A percentile compares a stretch with the other conserved stretches of the same genome.
Conservation (phyloP, 345 rosid species). For the Eucalyptus sp. region DNA sequence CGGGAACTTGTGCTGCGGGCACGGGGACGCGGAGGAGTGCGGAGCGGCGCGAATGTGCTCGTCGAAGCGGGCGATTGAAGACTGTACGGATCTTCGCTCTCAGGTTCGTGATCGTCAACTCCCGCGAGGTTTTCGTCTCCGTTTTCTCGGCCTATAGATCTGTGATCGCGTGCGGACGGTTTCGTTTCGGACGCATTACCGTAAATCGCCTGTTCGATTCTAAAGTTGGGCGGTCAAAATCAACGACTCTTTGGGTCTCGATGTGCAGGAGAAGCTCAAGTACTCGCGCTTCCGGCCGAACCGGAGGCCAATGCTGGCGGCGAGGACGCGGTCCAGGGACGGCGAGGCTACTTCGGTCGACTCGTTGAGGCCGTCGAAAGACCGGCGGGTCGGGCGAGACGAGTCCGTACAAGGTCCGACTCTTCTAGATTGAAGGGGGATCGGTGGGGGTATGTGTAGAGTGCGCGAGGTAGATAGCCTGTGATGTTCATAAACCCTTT, state of each 20-base stretch:
- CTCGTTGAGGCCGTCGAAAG: constrained; percentile 1
- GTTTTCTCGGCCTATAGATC: background rate
- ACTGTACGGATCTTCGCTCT: constrained; percentile 11
- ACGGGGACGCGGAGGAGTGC: background rate
- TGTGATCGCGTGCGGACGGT: background rate
- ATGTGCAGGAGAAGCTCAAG: background rate
- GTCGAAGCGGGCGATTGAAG: constrained; percentile 8
- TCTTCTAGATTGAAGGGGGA: background rate
- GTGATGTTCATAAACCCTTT: background rate
- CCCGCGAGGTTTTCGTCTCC: background rate
- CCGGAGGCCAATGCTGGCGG: background rate
- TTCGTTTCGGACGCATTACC: background rate
- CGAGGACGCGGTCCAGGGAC: background rate
- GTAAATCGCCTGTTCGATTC: background rate
- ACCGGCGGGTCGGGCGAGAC: background rate
- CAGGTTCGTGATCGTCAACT: constrained; percentile 1
- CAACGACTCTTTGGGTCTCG: background rate
- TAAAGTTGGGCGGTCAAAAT: background rate
- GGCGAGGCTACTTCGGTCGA: constrained; percentile 1
- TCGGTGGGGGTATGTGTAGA: background rate
- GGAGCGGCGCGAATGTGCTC: background rate
- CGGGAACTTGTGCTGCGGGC: background rate
- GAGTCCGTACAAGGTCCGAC: background rate
- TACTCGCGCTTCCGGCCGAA: background rate
- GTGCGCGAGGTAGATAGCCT: background rate